Conservation (phyloP, 139 green algal genomes). For the Coelastrella sp. region DNA sequence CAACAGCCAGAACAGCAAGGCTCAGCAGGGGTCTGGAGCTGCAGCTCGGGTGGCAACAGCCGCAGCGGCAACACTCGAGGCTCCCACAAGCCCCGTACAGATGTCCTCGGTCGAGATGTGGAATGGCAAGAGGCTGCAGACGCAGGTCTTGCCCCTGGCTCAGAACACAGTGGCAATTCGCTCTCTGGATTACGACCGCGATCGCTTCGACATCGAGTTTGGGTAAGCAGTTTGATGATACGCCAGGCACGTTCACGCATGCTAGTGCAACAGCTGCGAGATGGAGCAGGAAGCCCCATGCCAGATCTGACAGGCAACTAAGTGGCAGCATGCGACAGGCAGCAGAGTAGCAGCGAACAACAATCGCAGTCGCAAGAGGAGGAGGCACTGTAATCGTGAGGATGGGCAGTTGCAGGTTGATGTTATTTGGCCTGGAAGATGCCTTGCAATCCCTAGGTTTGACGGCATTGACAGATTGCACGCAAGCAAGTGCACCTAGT, state of each 20-base stretch:
- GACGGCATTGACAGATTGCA: no score
- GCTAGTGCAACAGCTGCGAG: neutral
- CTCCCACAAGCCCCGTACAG: neutral
- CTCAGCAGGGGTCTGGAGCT: neutral
- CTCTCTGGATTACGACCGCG: slow-evolving; percentile 95
- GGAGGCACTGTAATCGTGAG: no score
- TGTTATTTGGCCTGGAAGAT: no score
- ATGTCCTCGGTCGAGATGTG: slow-evolving; percentile 51
- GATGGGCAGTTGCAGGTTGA: no score
- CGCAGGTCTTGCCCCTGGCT: slow-evolving; percentile 81
- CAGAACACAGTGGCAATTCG: slow-evolving; percentile 91
- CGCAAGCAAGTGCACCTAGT: no score
- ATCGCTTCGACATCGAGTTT: slow-evolving; percentile 98
- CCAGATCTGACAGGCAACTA: no score
- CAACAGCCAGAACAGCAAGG: neutral
- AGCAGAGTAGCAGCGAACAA: no score
- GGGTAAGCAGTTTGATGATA: slow-evolving; percentile 54
- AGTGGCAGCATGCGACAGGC: no score
- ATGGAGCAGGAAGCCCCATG: neutral
- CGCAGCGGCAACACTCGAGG: neutral
- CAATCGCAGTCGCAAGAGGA: no score
- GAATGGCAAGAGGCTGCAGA: slow-evolving; percentile 67
- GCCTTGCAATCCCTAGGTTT: no score
- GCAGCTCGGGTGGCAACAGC: slow-evolving; percentile 9
- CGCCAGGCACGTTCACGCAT: neutral